Base-by-base conservation (phyloP, 2,329 filamentous ascomycete species). In the Aspergillus jensenii region DNA sequence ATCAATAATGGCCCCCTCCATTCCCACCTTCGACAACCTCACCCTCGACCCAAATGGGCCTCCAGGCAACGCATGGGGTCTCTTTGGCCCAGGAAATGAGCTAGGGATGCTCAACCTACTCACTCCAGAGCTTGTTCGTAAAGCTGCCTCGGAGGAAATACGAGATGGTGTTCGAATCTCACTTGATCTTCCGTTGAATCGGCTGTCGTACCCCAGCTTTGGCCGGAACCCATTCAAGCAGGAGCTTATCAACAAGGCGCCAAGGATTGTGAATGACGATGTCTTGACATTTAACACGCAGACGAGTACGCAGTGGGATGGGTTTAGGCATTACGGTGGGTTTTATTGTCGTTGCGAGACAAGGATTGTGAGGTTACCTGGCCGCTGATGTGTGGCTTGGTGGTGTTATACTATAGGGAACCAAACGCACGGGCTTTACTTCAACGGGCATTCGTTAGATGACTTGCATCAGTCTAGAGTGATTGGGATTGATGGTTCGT, bases 101-200 rank as follows among this genome's bases (percentile, higher is more conserved):
- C 73, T 83, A 11, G 83, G 83, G 23, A 82, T 80, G 64, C 73
- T 86, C 1, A 85, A 85, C 66, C 74, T 83, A 2, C 74, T 85
- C 54, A 85, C 82, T 0, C 76, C 79, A 0, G 67, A 73, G n/a
- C 74, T 72, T 11, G 73, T 80, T 19, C 70, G 71, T 7, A 52
- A 49, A n/a, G 67, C 71, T 6, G 79, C 79, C 0, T 74, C 79
- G 1, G 68, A 71, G 17, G 79, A 82, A 62, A 82, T 82, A 60
- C 72, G 74, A 14, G 64, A 68, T 3, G 70, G 69, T 0, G 60
- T 71, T 15, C 66, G 69, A 4, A 76, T 88, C 52, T 85, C 82
- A 1, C 78, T 87, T 19, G 85, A 88, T 72, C 85, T 84, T 78
- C 78, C 83, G 0, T 76, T 88, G 5, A 77, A 84, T 70, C 80